Base-by-base conservation (phyloP, 1,284 basidiomycete genomes). In the Pterulicium gracile region DNA sequence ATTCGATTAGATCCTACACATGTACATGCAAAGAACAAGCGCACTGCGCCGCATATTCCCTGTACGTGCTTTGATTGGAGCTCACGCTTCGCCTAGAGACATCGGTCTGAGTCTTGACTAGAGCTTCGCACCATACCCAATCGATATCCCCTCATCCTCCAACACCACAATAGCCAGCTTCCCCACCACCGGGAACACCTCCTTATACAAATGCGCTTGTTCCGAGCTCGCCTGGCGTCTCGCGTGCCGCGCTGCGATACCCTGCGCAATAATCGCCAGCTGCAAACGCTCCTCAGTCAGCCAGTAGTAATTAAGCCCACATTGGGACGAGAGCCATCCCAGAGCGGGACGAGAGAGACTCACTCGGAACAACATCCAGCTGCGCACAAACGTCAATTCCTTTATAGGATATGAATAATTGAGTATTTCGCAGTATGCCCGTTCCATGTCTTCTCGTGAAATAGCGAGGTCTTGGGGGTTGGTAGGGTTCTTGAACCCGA, bases 311-410 rank as follows among this genome's bases (percentile, higher is more conserved):
- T 34, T 36, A 39, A 42, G 21, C 13, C 43, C n/a, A 19, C 18
- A 35, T 47, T 22, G 23, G 35, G 4, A 42, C n/a, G 44, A 36
- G 12, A 17, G 27, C 20, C 34, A 14, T n/a, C n/a, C n/a, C n/a
- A n/a, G n/a, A n/a, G n/a, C n/a, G n/a, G n/a, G 19, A 23, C 36
- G 34, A 43, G 12, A n/a, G 12, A 40, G 10, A 63, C 81, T 52
- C 57, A 92, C 85, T 45, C 90, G 70, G 68, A 93, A 91, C 43
- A 93, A 65, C 70, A 88, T 88, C 84, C 90, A 95, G 51, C 88
- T 90, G 15, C 81, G 75, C 12, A 79, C 85, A 50, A 88, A 91
- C 3, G 72, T 61, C 78, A 92, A 87, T 52, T 80, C 80, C 1
- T 56, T 56, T 44, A 92, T 81, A 1, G 90, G 90, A 56, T 85